These are phyloP conservation scores for Penicillium palitans DNA, from an alignment of 2,329 filamentous ascomycete species.

Conservation along the genomic window DNA sequence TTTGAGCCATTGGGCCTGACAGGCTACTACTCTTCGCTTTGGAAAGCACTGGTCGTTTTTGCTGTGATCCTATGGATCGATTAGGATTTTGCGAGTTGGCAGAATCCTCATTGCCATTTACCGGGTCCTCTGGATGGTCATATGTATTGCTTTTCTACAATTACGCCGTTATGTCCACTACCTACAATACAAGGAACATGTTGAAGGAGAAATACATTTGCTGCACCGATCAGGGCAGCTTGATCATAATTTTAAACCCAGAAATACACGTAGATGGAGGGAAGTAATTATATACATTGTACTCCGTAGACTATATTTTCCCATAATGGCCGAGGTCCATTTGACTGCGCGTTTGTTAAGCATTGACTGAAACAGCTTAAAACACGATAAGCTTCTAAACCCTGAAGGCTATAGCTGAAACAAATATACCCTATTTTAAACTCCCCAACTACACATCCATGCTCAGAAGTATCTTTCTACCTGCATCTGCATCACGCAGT, in stretches of 20 bases:
- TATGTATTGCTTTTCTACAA: slow-evolving; percentile 12
- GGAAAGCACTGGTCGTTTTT: not conserved
- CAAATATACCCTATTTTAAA: not conserved
- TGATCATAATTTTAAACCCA: slow-evolving; percentile 6
- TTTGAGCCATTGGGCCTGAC: not conserved
- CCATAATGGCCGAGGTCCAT: not conserved
- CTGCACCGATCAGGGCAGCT: slow-evolving; percentile 16
- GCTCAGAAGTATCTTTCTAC: slow-evolving; percentile 2
- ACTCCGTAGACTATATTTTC: too few relatives aligned
- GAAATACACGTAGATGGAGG: not conserved
- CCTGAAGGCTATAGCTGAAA: not conserved
- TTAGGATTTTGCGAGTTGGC: not conserved
- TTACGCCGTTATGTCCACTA: slow-evolving; percentile 29
- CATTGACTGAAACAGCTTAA: not conserved
- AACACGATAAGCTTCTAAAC: not conserved
- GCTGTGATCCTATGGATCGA: not conserved
- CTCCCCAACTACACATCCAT: not conserved
- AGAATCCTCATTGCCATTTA: slow-evolving; percentile 2
- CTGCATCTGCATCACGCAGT: slow-evolving; percentile 2
- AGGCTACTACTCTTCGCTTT: not conserved
- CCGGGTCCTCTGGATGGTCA: not conserved
- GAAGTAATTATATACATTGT: not conserved
- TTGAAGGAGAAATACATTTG: slow-evolving; percentile 25
- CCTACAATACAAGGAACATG: slow-evolving; percentile 23
- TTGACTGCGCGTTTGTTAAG: not conserved